Percentiles rank a stretch among this genome's conserved stretches.
Evolutionary conservation across 225 moss, liverwort and hornwort species (phyloP).

Genomic region (Bryoerythrophyllum caledonicum): DNA sequence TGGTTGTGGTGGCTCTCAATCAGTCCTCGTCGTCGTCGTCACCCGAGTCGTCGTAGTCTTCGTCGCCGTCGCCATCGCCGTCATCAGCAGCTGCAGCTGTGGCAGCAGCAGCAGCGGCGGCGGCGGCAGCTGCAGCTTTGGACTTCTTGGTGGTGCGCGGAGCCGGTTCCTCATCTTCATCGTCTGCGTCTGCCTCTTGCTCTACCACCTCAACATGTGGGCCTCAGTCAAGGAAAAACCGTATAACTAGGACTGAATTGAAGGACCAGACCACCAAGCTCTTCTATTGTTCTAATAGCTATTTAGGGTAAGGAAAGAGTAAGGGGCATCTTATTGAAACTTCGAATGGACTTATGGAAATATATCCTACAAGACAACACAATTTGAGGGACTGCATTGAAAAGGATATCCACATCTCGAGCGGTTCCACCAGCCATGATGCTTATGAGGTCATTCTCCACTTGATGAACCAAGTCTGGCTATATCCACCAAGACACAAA

Average conservation of each 20-base stretch:
- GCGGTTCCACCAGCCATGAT: constrained; percentile 98
- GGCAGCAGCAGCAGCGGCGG: constrained; percentile 12
- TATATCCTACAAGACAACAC: not conserved
- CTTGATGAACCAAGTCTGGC: constrained; percentile 95
- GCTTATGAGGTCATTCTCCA: constrained; percentile 89
- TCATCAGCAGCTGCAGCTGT: constrained; percentile 16
- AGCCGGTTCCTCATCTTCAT: constrained; percentile 64
- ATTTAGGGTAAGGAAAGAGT: too few species aligned
- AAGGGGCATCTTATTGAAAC: too few species aligned
- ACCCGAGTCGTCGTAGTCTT: constrained; percentile 71
- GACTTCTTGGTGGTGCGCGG: constrained; percentile 40
- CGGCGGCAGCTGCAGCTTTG: constrained; percentile 30
- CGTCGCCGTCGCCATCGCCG: constrained; percentile 51
- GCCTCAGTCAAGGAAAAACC: constrained; percentile 55
- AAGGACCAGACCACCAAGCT: too few species aligned
- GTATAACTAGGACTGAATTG: not conserved
- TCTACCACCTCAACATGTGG: constrained; percentile 95
- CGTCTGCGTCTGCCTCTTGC: constrained; percentile 96
- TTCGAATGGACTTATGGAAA: too few species aligned
- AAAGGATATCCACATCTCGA: constrained; percentile 96
- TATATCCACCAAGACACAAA: constrained; percentile 27
- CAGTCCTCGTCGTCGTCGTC: constrained; percentile 77
- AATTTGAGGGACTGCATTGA: not conserved
- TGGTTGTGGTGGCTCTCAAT: not conserved
- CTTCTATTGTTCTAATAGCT: too few species aligned